phyloP scores from a whole-genome alignment of 352 stramenopile species.

The Phytopythium cucurbitacearum region DNA sequence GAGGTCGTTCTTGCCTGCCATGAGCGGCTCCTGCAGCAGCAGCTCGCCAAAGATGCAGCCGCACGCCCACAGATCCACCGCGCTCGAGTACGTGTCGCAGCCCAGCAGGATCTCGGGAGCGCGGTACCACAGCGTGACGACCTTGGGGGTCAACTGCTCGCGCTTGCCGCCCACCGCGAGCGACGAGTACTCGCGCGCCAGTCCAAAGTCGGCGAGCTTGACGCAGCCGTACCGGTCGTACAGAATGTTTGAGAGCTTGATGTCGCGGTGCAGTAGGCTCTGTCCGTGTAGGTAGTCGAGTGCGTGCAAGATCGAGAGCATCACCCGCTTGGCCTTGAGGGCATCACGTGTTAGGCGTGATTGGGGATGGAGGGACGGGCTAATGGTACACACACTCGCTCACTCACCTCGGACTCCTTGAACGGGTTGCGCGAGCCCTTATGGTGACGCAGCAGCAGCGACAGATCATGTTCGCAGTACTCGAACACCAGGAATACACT shows the following conservation, averaged over 20 bases:
- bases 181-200: slow-evolving; percentile 50
- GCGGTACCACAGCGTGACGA: slow-evolving; percentile 95
- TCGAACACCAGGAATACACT: slow-evolving; percentile 91
- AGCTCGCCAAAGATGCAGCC: slow-evolving; percentile 66
- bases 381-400: not conserved
- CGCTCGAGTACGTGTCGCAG: slow-evolving; percentile 74
- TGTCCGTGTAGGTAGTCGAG: slow-evolving; percentile 73
- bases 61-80: slow-evolving; percentile 90
- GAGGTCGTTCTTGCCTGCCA: slow-evolving; percentile 57
- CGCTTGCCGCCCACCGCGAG: slow-evolving; percentile 34
- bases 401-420: slow-evolving; percentile 62
- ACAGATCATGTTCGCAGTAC: slow-evolving; percentile 86
- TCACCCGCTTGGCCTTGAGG: slow-evolving; percentile 70
- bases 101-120: slow-evolving; percentile 92
- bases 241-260: slow-evolving; percentile 95
- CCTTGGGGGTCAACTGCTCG: slow-evolving; percentile 56
- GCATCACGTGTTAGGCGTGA: not conserved
- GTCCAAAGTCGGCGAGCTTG: slow-evolving; percentile 68
- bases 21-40: slow-evolving; percentile 46
- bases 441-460: slow-evolving; percentile 53
- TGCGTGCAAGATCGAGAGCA: slow-evolving; percentile 86
- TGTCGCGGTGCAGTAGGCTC: slow-evolving; percentile 88
- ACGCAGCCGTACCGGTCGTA: slow-evolving; percentile 77
- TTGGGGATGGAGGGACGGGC: not conserved
- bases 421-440: slow-evolving; percentile 61